phyloP scores from a whole-genome alignment of 2,329 filamentous ascomycete species.

The Colletotrichum paranaense region DNA sequence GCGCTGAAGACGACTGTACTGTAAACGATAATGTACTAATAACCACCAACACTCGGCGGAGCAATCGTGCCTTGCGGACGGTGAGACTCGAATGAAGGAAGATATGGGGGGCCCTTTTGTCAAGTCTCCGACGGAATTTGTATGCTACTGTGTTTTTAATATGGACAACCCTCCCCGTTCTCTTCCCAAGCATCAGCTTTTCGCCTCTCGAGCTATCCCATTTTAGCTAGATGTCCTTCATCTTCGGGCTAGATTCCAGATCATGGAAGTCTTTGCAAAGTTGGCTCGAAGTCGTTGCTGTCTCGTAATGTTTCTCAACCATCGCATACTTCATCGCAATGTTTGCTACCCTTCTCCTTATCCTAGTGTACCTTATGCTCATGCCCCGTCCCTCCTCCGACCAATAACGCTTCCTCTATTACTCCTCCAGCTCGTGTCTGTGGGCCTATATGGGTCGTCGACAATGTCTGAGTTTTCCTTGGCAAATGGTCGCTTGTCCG shows the following conservation, averaged over 20 bases:
- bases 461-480: neutral
- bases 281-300: neutral
- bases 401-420: slow-evolving; percentile 15
- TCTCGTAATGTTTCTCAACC: neutral
- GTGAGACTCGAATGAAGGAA: neutral
- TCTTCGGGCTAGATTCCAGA: neutral
- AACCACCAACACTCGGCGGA: neutral
- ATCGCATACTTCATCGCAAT: neutral
- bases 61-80: neutral
- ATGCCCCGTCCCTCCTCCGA: neutral
- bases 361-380: neutral
- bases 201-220: neutral
- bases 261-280: neutral
- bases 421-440: slow-evolving; percentile 6
- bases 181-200: neutral
- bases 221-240: neutral
- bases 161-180: neutral
- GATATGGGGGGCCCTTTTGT: neutral
- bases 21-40: slow-evolving; percentile 26
- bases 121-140: neutral
- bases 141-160: neutral
- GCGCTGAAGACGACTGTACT: slow-evolving; percentile 3
- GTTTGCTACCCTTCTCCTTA: neutral
- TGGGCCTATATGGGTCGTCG: slow-evolving; percentile 2
- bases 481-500: neutral